Evolutionary conservation across 805 yeast genomes (phyloP).

Genomic region (Teunomyces barrocoloradensis): DNA sequence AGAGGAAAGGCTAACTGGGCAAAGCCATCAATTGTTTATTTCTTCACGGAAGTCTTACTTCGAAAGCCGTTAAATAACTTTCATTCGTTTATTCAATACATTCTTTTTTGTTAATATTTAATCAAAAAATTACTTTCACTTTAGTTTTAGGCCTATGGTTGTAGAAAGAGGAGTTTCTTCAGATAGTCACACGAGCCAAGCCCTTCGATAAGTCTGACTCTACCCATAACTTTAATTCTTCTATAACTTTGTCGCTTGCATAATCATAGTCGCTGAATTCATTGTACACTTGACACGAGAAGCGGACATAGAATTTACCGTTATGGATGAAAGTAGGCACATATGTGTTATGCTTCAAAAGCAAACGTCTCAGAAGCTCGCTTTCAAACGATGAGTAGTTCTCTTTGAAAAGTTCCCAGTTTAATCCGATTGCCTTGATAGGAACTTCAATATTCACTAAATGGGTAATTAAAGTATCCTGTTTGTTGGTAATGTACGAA

Average conservation of each 20-base stretch:
- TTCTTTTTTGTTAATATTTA: neutral
- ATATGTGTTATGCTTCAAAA: constrained; percentile 35
- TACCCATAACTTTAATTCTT: constrained; percentile 11
- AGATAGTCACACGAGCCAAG: neutral
- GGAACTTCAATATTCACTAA: constrained; percentile 47
- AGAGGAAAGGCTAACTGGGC: neutral
- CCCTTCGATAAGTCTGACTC: neutral
- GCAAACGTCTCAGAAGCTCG: constrained; percentile 5
- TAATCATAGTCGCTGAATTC: constrained; percentile 52
- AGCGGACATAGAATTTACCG: constrained; percentile 33
- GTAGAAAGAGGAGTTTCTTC: no score
- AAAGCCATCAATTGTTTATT: neutral
- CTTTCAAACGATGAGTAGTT: neutral
- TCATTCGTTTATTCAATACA: neutral
- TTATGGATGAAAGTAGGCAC: constrained; percentile 47
- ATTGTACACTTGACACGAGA: constrained; percentile 60
- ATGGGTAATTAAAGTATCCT: constrained; percentile 34
- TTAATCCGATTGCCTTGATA: constrained; percentile 11
- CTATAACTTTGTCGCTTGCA: constrained; percentile 41
- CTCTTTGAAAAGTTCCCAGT: constrained; percentile 7
- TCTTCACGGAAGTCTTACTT: neutral
- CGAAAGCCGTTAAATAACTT: neutral
- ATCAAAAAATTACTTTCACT: neutral
- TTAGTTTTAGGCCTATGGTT: no score
- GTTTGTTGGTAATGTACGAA: constrained; percentile 32